phyloP scores from a whole-genome alignment of 2,329 filamentous ascomycete genomes.

The Venturia nashicola region DNA sequence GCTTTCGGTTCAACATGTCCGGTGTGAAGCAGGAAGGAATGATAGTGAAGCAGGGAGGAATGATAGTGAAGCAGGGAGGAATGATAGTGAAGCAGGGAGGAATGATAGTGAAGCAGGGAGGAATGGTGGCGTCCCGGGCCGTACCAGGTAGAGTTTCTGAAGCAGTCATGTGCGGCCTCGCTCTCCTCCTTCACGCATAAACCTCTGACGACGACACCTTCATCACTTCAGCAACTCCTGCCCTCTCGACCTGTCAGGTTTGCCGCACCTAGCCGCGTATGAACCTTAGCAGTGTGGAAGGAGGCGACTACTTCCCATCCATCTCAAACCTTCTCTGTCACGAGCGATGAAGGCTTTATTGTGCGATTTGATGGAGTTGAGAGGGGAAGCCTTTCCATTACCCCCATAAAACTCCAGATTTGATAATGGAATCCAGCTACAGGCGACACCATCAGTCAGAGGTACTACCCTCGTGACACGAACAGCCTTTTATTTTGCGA shows the following conservation, averaged over 20 bases:
- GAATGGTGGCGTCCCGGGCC: no score
- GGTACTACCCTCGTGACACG: slow-evolving; percentile 1
- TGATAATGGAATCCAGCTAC: not conserved
- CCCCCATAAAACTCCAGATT: not conserved
- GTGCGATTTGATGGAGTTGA: not conserved
- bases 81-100: no score
- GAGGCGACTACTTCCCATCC: not conserved
- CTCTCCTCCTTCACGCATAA: not conserved
- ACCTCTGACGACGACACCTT: not conserved
- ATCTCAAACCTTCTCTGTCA: not conserved
- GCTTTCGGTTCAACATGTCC: no score
- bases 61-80: no score
- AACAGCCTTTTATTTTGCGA: not conserved
- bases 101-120: no score
- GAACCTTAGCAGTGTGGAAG: not conserved
- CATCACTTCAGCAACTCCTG: not conserved
- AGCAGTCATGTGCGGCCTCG: not conserved
- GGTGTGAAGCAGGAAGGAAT: no score
- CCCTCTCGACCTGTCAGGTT: not conserved
- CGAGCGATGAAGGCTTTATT: not conserved
- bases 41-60: no score
- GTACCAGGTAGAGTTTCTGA: not conserved
- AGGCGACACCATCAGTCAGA: slow-evolving; percentile 1
- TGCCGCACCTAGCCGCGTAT: not conserved
- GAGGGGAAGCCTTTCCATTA: not conserved